A percentile compares a stretch with the other conserved stretches of the same genome.
phyloP scores from a whole-genome alignment of 441 rosid species.

The Pelargonium cotyledonis region DNA sequence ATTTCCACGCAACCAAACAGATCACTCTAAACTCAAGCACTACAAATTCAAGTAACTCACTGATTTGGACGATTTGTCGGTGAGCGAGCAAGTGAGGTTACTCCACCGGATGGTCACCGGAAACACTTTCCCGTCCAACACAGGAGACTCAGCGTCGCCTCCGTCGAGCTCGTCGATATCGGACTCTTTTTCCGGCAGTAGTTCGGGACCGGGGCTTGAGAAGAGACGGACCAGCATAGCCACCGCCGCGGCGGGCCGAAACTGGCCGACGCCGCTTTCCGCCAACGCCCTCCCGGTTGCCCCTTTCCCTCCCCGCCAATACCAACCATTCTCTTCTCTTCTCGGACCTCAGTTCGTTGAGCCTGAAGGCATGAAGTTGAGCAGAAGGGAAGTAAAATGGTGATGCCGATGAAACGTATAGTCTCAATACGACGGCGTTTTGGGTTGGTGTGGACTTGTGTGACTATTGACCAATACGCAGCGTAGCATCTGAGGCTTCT shows the following conservation, averaged over 20 bases:
- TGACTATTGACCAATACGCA: background rate
- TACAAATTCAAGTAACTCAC: slow-evolving; percentile 27
- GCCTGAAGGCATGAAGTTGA: background rate
- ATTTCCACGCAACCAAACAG: too few species aligned
- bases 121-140: slow-evolving; percentile 34
- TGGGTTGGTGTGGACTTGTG: too few species aligned
- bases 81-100: slow-evolving; percentile 72
- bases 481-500: background rate
- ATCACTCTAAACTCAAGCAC: too few species aligned
- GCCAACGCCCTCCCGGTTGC: too few species aligned
- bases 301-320: slow-evolving; percentile 83
- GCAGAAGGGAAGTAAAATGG: background rate
- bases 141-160: slow-evolving; percentile 32
- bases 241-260: slow-evolving; percentile 67
- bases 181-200: slow-evolving; percentile 39
- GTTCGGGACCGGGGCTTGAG: slow-evolving; percentile 58
- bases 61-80: slow-evolving; percentile 63
- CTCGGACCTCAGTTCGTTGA: background rate
- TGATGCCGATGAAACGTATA: background rate
- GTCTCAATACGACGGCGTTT: background rate
- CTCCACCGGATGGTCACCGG: slow-evolving; percentile 80
- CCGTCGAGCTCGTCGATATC: slow-evolving; percentile 22
- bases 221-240: slow-evolving; percentile 56
- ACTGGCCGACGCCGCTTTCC: slow-evolving; percentile 59
- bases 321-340: slow-evolving; percentile 24